These are phyloP conservation scores for Leptoxyphium fumago DNA, from an alignment of 2,329 filamentous ascomycete species.

Conservation along the genomic window DNA sequence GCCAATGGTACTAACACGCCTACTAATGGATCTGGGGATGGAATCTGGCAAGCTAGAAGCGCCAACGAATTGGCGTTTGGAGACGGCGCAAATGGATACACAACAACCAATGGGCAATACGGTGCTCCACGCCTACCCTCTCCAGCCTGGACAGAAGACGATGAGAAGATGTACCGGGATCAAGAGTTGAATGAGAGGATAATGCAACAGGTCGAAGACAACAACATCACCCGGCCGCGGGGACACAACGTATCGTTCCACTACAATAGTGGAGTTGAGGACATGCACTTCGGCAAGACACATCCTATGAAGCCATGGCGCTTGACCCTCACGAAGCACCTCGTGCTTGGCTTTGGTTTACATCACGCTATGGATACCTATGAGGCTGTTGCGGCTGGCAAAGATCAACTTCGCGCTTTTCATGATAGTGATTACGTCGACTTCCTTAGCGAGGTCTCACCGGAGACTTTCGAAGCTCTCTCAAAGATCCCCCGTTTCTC, in stretches of 20 bases:
- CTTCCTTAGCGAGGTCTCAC: constrained; percentile 45
- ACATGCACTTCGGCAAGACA: constrained; percentile 89
- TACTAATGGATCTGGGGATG: constrained; percentile 3
- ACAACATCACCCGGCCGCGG: constrained; percentile 64
- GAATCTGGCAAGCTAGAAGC: constrained; percentile 3
- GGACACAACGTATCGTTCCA: constrained; percentile 92
- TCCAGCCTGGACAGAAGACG: constrained; percentile 35
- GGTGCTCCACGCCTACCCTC: constrained; percentile 1
- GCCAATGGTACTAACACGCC: not conserved
- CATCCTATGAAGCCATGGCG: constrained; percentile 99
- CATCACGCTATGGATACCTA: constrained; percentile 95
- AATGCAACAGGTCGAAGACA: constrained; percentile 37
- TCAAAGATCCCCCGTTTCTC: constrained; percentile 34
- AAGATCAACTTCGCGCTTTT: constrained; percentile 75
- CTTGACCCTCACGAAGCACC: constrained; percentile 82
- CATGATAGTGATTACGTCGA: constrained; percentile 84
- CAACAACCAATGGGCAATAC: constrained; percentile 1
- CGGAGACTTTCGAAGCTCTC: constrained; percentile 33
- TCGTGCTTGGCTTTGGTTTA: constrained; percentile 90
- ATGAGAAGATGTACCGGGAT: constrained; percentile 21
- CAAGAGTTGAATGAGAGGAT: constrained; percentile 36
- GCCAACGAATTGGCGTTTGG: not conserved
- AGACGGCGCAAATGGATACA: constrained; percentile 3
- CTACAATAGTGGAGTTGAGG: constrained; percentile 86
- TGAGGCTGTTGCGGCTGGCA: constrained; percentile 66